phyloP scores from a whole-genome alignment of 257 asterid species.

The Thymus quinquecostatus region DNA sequence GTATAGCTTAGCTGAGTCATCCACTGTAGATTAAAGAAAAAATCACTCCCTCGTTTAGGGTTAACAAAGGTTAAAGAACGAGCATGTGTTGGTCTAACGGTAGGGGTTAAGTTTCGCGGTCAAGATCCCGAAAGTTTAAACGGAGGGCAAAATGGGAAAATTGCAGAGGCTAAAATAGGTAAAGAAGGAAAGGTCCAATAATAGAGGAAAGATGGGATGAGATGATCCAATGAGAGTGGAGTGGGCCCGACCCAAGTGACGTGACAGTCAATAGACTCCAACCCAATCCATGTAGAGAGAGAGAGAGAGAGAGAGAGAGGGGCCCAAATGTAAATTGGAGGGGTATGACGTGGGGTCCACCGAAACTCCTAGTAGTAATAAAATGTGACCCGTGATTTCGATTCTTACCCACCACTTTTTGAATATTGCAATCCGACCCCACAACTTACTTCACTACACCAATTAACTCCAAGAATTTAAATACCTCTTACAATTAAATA shows the following conservation, averaged over 20 bases:
- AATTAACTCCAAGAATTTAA: neutral
- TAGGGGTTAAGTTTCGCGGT: too few species aligned
- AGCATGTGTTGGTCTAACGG: neutral
- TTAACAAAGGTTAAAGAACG: neutral
- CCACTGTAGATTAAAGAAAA: neutral
- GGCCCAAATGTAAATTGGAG: conserved; percentile 12
- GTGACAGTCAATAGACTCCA: conserved; percentile 9
- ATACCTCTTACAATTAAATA: too few species aligned
- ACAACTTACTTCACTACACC: neutral
- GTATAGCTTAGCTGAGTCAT: neutral
- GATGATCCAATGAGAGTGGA: conserved; percentile 7
- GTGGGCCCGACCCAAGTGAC: conserved; percentile 23
- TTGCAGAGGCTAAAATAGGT: neutral
- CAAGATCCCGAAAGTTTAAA: too few species aligned
- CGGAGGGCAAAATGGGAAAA: neutral
- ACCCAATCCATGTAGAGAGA: too few species aligned
- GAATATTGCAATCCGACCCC: conserved; percentile 11
- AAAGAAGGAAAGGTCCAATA: conserved; percentile 15
- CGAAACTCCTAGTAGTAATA: conserved; percentile 1
- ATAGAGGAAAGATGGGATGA: conserved; percentile 20
- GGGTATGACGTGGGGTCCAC: conserved; percentile 25
- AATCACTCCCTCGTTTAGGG: neutral
- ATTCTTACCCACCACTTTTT: conserved; percentile 14
- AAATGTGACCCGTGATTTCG: conserved; percentile 27
- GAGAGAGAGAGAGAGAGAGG: too few species aligned